Conservation (phyloP, 306 rosid genomes). For the Cajanus cajan region DNA sequence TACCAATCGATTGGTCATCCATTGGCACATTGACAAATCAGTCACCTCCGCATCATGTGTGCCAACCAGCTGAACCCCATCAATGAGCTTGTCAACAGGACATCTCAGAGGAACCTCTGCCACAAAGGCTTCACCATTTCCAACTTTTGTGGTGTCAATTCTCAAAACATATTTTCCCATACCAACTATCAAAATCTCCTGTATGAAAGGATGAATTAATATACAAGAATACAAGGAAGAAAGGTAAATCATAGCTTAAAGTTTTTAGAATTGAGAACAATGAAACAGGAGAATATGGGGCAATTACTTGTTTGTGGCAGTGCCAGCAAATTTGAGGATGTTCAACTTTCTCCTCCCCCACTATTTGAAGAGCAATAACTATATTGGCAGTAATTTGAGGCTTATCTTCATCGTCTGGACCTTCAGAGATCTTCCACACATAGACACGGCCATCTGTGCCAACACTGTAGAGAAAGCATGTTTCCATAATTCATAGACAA, state of each 20-base stretch:
- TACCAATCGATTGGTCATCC: constrained; percentile 97
- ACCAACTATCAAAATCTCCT: constrained; percentile 96
- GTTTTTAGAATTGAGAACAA: constrained; percentile 7
- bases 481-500: constrained; percentile 28
- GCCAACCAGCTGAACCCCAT: constrained; percentile 95
- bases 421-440: constrained; percentile 95
- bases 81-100: constrained; percentile 80
- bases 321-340: constrained; percentile 99
- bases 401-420: constrained; percentile 90
- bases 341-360: constrained; percentile 70
- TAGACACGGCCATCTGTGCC: constrained; percentile 85
- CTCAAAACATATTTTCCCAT: constrained; percentile 76
- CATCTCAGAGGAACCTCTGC: constrained; percentile 81
- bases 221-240: constrained; percentile 15
- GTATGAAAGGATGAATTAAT: constrained; percentile 34
- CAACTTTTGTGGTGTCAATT: constrained; percentile 93
- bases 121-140: constrained; percentile 63
- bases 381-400: constrained; percentile 83
- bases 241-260: constrained; percentile 17
- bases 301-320: constrained; percentile 89
- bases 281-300: constrained; percentile 1
- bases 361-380: constrained; percentile 73
- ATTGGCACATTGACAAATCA: constrained; percentile 97
- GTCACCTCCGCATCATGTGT: constrained; percentile 93
- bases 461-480: constrained; percentile 64